A percentile compares a stretch with the other conserved stretches of the same genome.
Conservation (phyloP, 1,284 basidiomycete genomes). For the Boletus smithii region DNA sequence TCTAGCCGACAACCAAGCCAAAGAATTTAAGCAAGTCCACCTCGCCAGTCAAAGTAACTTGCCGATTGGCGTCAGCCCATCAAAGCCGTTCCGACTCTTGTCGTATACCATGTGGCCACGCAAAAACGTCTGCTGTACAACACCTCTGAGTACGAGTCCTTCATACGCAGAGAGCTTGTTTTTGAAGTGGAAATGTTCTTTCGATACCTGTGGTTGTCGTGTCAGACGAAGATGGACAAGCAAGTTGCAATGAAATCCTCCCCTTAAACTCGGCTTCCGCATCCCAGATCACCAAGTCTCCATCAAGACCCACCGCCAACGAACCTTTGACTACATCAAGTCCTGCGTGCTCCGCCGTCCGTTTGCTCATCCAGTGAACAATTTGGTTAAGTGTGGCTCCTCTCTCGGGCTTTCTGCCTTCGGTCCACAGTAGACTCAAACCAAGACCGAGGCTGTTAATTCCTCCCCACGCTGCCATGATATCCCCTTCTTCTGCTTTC, state of each 20-base stretch:
- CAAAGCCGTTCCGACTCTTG: constrained; percentile 32
- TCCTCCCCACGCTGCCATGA: constrained; percentile 92
- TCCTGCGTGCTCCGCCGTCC: constrained; percentile 76
- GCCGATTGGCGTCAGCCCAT: constrained; percentile 33
- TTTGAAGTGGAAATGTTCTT: constrained; percentile 77
- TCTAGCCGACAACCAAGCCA: not conserved
- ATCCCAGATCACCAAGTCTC: constrained; percentile 85
- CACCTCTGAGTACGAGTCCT: constrained; percentile 66
- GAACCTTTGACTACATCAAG: constrained; percentile 68
- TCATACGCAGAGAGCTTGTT: constrained; percentile 91
- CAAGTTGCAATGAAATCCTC: constrained; percentile 21
- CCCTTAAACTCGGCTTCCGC: constrained; percentile 65
- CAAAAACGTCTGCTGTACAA: constrained; percentile 73
- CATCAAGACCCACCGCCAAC: constrained; percentile 72
- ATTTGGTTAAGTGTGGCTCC: constrained; percentile 60
- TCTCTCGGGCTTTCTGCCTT: constrained; percentile 51
- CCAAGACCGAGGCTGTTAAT: constrained; percentile 87
- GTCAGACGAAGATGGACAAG: constrained; percentile 10
- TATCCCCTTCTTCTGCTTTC: constrained; percentile 70
- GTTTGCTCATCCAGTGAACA: constrained; percentile 68
- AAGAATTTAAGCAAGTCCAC: too few relatives aligned
- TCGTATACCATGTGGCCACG: constrained; percentile 72
- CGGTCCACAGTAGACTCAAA: constrained; percentile 82
- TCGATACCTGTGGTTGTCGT: constrained; percentile 54
- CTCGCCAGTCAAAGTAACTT: constrained; percentile 34